Evolutionary conservation across 345 rosid species (phyloP), one percentile per base, ranked within the genome.

Genomic region (Turnera subulata): DNA sequence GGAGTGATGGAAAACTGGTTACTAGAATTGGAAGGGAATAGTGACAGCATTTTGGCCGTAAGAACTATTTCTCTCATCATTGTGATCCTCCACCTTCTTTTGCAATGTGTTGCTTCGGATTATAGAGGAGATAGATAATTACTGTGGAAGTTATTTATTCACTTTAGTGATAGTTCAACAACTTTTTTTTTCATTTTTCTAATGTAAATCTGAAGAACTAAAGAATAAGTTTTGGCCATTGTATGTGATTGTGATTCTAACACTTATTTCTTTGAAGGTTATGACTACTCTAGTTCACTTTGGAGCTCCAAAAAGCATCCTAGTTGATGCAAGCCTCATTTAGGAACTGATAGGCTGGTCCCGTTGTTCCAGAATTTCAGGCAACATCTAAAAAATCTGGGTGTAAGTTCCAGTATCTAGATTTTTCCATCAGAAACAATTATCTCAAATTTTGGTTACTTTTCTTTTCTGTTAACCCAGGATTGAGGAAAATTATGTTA

Each of bases 1-100:
- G 99, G 99, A 92, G 99, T 66, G 99, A 92, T 75, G 97, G 97
- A 66, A 92, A 92, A 80, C 91, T 92, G 44, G 94, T 92, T 38
- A 92, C 99, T 44, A 86, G 97, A 73, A 92, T 86, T 59, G 99
- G 99, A 62, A 89, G 89, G n/a, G 78, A 92, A 92, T 73, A 82
- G 85, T 43, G 82, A 72, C 64, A 77, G 94, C 58, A 97, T 92
- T 59, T 73, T 83, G 64, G 89, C 89, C 65, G 99, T 92, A 60
- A 80, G 84, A 14, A 63, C 58, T 64, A n/a, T n/a, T n/a, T 53
- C 55, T 55, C 42, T 55, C 49, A 39, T 38, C 38, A 49, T 50
- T 46, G 0, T 29, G 18, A 23, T 18, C 42, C 16, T 38, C 39
- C 22, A 42, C 23, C 35, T 63, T 54, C 25, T 48, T 29, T 29